These are phyloP conservation scores for Arabidopsis suecica DNA, from an alignment of 345 rosid species.

Conservation along the genomic window DNA sequence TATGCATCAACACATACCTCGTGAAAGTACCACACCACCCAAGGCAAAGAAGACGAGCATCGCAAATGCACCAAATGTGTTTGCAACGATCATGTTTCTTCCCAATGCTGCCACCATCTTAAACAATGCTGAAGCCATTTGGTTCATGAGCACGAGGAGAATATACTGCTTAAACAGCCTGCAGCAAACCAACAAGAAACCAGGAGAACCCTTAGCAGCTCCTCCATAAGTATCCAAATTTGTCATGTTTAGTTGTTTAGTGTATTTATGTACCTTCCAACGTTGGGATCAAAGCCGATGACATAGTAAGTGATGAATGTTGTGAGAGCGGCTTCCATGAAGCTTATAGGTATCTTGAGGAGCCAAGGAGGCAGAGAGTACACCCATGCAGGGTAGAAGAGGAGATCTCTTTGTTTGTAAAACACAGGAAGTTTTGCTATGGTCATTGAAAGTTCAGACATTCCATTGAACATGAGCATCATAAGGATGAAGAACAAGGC, in stretches of 20 bases:
- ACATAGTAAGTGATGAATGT: conserved; percentile 72
- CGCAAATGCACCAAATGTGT: conserved; percentile 65
- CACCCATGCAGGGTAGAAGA: conserved; percentile 83
- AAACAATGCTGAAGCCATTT: conserved; percentile 70
- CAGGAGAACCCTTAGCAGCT: conserved; percentile 26
- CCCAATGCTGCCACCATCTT: conserved; percentile 60
- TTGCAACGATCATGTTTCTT: conserved; percentile 68
- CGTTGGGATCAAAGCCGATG: conserved; percentile 72
- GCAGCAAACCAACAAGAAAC: conserved; percentile 26
- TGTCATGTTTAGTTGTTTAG: conserved; percentile 5
- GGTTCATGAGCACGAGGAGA: conserved; percentile 56
- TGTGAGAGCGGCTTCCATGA: conserved; percentile 69
- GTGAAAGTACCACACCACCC: conserved; percentile 70
- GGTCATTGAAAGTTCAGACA: conserved; percentile 78
- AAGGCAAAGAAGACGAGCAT: conserved; percentile 57
- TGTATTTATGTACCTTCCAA: conserved; percentile 58
- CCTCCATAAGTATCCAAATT: neutral
- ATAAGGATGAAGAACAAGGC: conserved; percentile 64
- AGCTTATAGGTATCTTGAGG: conserved; percentile 70
- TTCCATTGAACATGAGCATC: conserved; percentile 68
- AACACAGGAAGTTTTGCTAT: conserved; percentile 83
- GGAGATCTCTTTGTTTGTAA: conserved; percentile 79
- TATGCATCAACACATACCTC: conserved; percentile 44
- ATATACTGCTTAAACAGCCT: conserved; percentile 74
- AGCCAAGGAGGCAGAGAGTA: conserved; percentile 85